Base-by-base conservation (phyloP, 176 grass and related monocot species). In the Areca catechu region DNA sequence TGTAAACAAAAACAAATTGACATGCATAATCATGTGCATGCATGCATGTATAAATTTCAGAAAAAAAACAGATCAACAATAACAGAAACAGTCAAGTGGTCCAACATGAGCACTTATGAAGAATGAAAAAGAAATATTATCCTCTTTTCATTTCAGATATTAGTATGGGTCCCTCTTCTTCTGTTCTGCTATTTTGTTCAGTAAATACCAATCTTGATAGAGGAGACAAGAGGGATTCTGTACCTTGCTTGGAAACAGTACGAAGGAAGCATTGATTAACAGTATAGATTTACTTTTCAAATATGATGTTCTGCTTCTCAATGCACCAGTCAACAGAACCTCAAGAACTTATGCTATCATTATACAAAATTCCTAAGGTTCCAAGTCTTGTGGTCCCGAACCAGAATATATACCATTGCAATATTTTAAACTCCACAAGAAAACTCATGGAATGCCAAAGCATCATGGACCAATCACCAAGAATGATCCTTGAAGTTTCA, bases 131-230 rank as follows among this genome's bases (percentile, higher is more conserved):
- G 34, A 43, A n/a, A n/a, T n/a, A n/a, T 10, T 14, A 12, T 43
- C 34, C 34, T n/a, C n/a, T 43, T 43, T 43, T 43, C 9, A 9
- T 43, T 43, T 43, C 7, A 1, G 27, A 29, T 29, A 29, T 6
- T 29, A 29, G 27, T 29, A 6, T 6, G 56, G 25, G 56, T n/a
- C 19, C 17, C 20, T n/a, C 50, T 58, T 56, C 30, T 51, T 24
- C 56, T 12, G 1, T 48, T 77, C 79, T 75, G 72, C 67, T 79
- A 52, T 74, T n/a, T 57, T 73, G 72, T 48, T 79, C 74, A 95
- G 88, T 88, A 85, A 85, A 68, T 88, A 79, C 89, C 77, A 79
- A 89, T 85, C 81, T 95, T 88, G 74, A 60, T 77, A 85, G 84
- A 95, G 77, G 84, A 78, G 73, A 24, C 34, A 43, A 29, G n/a